A percentile compares a stretch with the other conserved stretches of the same genome.
Conservation (phyloP, 257 asterid genomes). For the Solanum phureja region DNA sequence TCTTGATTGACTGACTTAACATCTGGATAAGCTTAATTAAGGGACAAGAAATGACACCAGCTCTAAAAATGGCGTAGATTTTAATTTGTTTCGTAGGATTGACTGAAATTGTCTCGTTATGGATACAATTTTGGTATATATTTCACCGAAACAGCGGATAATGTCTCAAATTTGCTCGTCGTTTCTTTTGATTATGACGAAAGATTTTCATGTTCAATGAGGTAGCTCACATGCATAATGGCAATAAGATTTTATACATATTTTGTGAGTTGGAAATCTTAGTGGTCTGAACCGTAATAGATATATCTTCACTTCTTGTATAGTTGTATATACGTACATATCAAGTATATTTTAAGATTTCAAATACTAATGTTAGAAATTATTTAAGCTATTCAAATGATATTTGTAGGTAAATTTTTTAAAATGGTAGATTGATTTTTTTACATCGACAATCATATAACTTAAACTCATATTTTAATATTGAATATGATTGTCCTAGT, state of each 20-base stretch:
- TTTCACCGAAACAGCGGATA: not conserved
- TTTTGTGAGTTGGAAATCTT: not conserved
- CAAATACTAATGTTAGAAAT: not conserved
- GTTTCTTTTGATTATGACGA: not conserved
- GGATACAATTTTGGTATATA: not conserved
- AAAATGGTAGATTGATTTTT: not conserved
- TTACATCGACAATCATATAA: not conserved
- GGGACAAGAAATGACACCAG: conserved; percentile 14
- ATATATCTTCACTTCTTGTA: not conserved
- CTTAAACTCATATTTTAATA: not conserved
- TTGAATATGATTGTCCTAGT: not conserved
- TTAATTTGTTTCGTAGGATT: not conserved
- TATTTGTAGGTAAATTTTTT: not conserved
- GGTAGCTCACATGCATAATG: not conserved
- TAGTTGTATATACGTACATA: not conserved
- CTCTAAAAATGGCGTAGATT: not conserved
- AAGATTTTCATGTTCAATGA: not conserved
- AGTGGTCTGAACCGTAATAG: not conserved
- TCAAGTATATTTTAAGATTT: not conserved
- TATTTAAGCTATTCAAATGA: not conserved
- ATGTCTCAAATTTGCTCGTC: not conserved
- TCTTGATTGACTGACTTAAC: conserved; percentile 7
- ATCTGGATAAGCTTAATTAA: not conserved
- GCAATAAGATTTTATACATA: not conserved
- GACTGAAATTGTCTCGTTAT: not conserved